Base-by-base conservation (phyloP, 768 basidiomycete genomes). In the Pluteus cervinus region DNA sequence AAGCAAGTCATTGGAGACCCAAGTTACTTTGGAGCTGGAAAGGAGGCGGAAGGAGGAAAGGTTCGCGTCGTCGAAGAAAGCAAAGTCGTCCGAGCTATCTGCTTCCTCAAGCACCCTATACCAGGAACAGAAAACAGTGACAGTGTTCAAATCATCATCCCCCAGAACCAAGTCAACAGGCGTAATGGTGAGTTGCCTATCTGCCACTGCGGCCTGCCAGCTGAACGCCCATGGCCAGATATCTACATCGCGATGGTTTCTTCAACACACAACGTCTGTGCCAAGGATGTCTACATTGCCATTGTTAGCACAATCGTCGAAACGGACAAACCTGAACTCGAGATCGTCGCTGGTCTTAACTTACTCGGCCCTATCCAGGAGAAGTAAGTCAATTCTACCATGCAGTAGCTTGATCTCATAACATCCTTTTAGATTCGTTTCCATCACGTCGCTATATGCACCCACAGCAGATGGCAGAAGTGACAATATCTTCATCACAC, bases 231-330 rank as follows among this genome's bases (percentile, higher is more conserved):
- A 42, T 21, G 14, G 33, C 29, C 50, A 97, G 96, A 99, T 63
- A 99, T 99, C 61, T 99, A 99, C 67, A 85, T 99, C 54, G 94
- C 96, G 4, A 86, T 88, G 73, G 92, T 99, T 32, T 98, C 96
- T 1, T 80, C 89, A 24, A 91, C 92, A 10, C 96, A 98, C 68
- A 94, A 94, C 52, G 96, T 99, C 49, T 93, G 90, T 49, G 90
- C 96, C 7, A 89, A 93, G 63, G 90, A 92, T 53, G 63, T 97
- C 42, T 92, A 90, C 60, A 77, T 99, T 49, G 96, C 93, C 30
- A 99, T 99, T 49, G 96, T 99, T 48, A 96, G 92, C 51, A 98
- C 94, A 16, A 86, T 99, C 52, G 93, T 98, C 40, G 96, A 99
- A 68, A 98, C 96, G 3, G 73, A 79, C 57, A 78, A 75, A 41